These are phyloP conservation scores for Wickerhamomyces mucosus DNA, from an alignment of 805 yeast genomes.

Conservation along the genomic window DNA sequence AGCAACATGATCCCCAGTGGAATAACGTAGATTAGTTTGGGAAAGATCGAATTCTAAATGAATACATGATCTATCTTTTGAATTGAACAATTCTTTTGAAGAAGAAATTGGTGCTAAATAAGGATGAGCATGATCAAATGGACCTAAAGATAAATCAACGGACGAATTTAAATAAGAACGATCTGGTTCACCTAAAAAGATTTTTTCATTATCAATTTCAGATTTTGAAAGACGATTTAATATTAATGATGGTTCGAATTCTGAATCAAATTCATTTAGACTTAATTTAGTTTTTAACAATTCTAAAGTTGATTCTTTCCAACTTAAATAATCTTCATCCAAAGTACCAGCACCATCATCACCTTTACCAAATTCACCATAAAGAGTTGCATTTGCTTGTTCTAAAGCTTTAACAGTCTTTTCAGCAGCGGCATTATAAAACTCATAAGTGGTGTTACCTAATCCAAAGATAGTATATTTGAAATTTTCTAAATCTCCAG, in stretches of 20 bases:
- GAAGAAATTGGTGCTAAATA: slow-evolving; percentile 57
- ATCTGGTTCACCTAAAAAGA: slow-evolving; percentile 74
- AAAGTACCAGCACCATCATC: slow-evolving; percentile 93
- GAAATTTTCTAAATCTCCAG: slow-evolving; percentile 46
- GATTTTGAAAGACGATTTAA: slow-evolving; percentile 31
- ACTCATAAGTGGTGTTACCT: slow-evolving; percentile 92
- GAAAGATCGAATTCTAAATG: slow-evolving; percentile 85
- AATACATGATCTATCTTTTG: slow-evolving; percentile 64
- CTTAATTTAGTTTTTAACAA: slow-evolving; percentile 51
- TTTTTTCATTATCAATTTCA: slow-evolving; percentile 30
- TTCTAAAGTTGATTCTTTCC: slow-evolving; percentile 79
- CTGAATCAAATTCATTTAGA: slow-evolving; percentile 72
- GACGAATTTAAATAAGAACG: slow-evolving; percentile 27
- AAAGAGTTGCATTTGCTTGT: slow-evolving; percentile 59
- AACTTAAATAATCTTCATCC: slow-evolving; percentile 88
- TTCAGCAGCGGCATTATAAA: slow-evolving; percentile 76
- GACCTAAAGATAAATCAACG: slow-evolving; percentile 42
- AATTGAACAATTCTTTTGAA: slow-evolving; percentile 63
- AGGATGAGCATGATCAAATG: slow-evolving; percentile 77
- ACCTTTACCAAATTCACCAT: slow-evolving; percentile 82
- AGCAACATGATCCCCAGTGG: slow-evolving; percentile 95
- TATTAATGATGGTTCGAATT: slow-evolving; percentile 59
- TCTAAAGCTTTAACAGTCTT: slow-evolving; percentile 41
- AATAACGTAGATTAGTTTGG: slow-evolving; percentile 63
- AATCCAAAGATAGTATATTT: slow-evolving; percentile 78